Conservation (phyloP, 805 yeast genomes). For the Candida sithepensis region DNA sequence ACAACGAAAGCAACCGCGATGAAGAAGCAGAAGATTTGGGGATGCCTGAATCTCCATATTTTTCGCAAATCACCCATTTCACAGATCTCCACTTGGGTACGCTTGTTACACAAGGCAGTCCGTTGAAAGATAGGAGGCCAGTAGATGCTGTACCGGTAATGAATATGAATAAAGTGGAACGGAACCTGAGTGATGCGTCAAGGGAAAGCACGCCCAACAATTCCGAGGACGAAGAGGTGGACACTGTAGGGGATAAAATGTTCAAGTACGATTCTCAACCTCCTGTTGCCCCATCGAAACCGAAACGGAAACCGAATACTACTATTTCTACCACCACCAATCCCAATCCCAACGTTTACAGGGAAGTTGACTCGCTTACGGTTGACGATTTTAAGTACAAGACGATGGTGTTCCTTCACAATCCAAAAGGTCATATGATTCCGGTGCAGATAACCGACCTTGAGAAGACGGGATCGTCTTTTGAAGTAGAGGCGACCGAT, state of each 20-base stretch:
- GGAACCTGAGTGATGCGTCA: constrained; percentile 23
- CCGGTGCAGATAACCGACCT: neutral
- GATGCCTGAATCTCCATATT: neutral
- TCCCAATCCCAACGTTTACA: neutral
- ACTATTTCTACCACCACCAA: neutral
- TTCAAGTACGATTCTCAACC: neutral
- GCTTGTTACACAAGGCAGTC: neutral
- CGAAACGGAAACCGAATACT: neutral
- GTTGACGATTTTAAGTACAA: neutral
- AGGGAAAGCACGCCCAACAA: constrained; percentile 17
- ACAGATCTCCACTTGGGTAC: neutral
- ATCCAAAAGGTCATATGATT: neutral
- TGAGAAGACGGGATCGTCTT: neutral
- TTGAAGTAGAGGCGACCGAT: neutral
- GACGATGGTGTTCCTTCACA: neutral
- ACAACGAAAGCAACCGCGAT: neutral
- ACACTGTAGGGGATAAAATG: neutral
- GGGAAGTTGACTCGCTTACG: neutral
- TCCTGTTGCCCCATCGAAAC: neutral
- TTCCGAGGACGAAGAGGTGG: constrained; percentile 33
- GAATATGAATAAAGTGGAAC: neutral
- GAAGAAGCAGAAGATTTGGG: neutral
- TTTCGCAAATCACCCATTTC: neutral
- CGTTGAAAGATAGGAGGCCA: neutral
- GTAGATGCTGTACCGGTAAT: neutral